Evolutionary conservation across 83 land plant species (phyloP).

Genomic region (Picea mariana): DNA sequence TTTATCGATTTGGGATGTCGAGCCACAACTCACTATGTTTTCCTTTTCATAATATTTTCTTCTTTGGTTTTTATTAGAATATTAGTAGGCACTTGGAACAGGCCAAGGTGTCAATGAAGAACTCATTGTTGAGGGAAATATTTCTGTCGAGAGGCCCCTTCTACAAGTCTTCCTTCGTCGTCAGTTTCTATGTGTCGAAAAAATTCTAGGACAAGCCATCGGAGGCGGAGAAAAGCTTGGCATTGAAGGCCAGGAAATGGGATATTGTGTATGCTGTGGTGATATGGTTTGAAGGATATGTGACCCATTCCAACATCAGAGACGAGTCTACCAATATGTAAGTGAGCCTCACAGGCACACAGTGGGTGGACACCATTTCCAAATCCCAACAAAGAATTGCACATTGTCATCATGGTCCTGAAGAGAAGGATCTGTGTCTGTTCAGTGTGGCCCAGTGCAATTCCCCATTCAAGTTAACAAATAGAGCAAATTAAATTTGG

Average conservation of each 20-base stretch:
- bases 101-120: conserved; percentile 57
- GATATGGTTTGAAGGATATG: conserved; percentile 63
- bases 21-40: too few relatives aligned
- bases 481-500: background rate
- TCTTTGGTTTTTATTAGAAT: too few relatives aligned
- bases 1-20: too few relatives aligned
- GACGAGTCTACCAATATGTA: conserved; percentile 54
- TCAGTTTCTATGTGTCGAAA: conserved; percentile 56
- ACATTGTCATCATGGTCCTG: background rate
- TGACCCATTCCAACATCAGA: conserved; percentile 36
- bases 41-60: too few relatives aligned
- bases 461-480: conserved; percentile 47
- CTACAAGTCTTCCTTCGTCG: conserved; percentile 51
- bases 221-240: conserved; percentile 26
- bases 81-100: background rate
- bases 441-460: conserved; percentile 70
- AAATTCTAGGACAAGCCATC: conserved; percentile 43
- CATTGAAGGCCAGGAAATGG: conserved; percentile 49
- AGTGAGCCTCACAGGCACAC: conserved; percentile 41
- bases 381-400: conserved; percentile 4
- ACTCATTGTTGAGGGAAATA: conserved; percentile 54
- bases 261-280: conserved; percentile 29
- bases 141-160: conserved; percentile 64
- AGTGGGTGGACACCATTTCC: conserved; percentile 36
- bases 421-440: conserved; percentile 1